phyloP scores from a whole-genome alignment of 495 filamentous ascomycete species.

The Barbatosphaeria neglecta region DNA sequence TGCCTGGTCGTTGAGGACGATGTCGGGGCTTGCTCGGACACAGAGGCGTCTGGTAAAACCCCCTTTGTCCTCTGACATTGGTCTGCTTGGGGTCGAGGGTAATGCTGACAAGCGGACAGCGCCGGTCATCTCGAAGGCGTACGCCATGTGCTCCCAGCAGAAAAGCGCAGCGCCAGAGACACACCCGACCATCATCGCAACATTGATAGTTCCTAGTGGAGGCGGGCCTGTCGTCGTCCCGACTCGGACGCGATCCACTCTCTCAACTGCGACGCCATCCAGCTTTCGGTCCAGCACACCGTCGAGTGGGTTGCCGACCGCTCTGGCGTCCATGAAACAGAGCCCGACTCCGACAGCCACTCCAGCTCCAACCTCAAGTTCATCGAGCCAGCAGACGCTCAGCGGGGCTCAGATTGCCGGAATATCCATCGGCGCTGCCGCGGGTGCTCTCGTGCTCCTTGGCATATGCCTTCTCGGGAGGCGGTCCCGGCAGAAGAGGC shows the following conservation, averaged over 20 bases:
- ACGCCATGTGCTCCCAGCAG: slow-evolving; percentile 47
- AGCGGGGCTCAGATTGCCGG: slow-evolving; percentile 31
- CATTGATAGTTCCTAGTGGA: slow-evolving; percentile 28
- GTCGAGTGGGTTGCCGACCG: not conserved
- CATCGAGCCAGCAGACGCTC: slow-evolving; percentile 9
- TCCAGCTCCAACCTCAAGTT: slow-evolving; percentile 3
- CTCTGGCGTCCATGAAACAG: not conserved
- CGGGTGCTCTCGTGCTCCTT: slow-evolving; percentile 24
- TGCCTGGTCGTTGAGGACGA: slow-evolving; percentile 43
- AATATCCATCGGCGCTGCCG: slow-evolving; percentile 32
- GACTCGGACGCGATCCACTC: slow-evolving; percentile 8
- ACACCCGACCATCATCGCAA: slow-evolving; percentile 49
- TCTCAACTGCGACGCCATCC: slow-evolving; percentile 1
- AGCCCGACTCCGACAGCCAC: slow-evolving; percentile 5
- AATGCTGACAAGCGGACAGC: slow-evolving; percentile 6
- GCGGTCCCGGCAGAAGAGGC: slow-evolving; percentile 23
- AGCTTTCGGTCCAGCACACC: slow-evolving; percentile 5
- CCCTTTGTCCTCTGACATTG: not conserved
- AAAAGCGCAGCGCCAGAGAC: slow-evolving; percentile 43
- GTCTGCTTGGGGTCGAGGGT: not conserved
- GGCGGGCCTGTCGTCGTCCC: slow-evolving; percentile 13
- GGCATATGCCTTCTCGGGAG: slow-evolving; percentile 28
- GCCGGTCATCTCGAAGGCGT: slow-evolving; percentile 27
- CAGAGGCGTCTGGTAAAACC: slow-evolving; percentile 23
- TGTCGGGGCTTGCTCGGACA: slow-evolving; percentile 26